Conservation (phyloP, 2,329 filamentous ascomycete species). For the Cadophora sp. region DNA sequence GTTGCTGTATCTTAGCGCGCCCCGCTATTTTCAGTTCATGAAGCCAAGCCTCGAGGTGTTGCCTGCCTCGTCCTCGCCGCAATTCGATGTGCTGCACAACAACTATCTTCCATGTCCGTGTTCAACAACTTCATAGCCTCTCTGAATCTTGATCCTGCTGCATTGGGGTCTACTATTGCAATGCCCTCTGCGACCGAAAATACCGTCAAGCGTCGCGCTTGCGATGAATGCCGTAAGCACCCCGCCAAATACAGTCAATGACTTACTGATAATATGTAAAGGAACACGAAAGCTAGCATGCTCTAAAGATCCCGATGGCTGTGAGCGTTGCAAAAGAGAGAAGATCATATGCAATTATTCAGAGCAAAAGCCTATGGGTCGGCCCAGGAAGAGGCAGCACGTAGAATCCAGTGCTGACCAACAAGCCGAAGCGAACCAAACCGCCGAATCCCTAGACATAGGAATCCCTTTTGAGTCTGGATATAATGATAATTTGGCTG, state of each 20-base stretch:
- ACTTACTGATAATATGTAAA: slow-evolving; percentile 45
- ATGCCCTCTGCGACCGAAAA: slow-evolving; percentile 28
- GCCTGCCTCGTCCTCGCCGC: no score
- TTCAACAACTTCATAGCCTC: slow-evolving; percentile 30
- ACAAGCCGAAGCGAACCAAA: slow-evolving; percentile 12
- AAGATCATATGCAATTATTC: slow-evolving; percentile 66
- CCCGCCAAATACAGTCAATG: slow-evolving; percentile 16
- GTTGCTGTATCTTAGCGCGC: slow-evolving; percentile 3
- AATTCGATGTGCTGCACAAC: neutral
- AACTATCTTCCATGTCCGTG: slow-evolving; percentile 18
- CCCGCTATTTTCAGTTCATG: no score
- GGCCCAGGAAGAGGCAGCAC: slow-evolving; percentile 63
- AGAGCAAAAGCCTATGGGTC: slow-evolving; percentile 69
- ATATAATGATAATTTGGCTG: slow-evolving; percentile 22
- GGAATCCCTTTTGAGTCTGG: slow-evolving; percentile 9
- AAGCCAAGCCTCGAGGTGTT: no score
- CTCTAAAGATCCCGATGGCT: slow-evolving; percentile 66
- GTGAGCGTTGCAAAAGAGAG: slow-evolving; percentile 63
- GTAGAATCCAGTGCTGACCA: slow-evolving; percentile 36
- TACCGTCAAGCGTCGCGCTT: slow-evolving; percentile 62
- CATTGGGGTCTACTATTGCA: slow-evolving; percentile 26
- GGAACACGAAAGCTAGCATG: slow-evolving; percentile 70
- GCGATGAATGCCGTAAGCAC: slow-evolving; percentile 70
- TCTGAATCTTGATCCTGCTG: slow-evolving; percentile 32
- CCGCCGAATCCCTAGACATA: slow-evolving; percentile 21